Base-by-base conservation (phyloP, 2,329 filamentous ascomycete species). In the Arthroderma uncinatum region DNA sequence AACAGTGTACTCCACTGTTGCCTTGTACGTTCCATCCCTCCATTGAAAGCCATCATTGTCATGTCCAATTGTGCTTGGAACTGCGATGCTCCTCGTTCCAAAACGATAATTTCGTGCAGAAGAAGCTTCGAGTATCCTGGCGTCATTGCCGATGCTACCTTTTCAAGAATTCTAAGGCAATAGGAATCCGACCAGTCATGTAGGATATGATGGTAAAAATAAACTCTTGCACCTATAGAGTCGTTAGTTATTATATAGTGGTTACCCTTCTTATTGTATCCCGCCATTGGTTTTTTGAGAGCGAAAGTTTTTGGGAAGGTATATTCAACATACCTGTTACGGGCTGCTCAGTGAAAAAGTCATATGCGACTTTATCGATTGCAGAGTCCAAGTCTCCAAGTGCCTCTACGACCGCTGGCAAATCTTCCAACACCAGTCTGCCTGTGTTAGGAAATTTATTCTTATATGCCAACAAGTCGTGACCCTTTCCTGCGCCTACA, bases 351-450 rank as follows among this genome's bases (percentile, higher is more conserved):
- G 67, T 74, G 57, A 73, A 72, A 57, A 79, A 79, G 59, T 79
- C 73, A 58, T 79, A 70, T 1, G 63, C 64, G 68, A 78, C 71
- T 2, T 62, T 6, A 58, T 68, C 59, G 28, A 71, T 64, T 4
- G 21, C 30, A 0, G 44, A 2, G 23, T 59, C 42, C 4, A 57
- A n/a, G 5, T 57, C 25, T n/a, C 60, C 53, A 14, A 64, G 63
- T 16, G 68, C 58, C 44, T 63, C 60, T 53, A 69, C 55, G 16
- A 79, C 73, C 2, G 68, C 64, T 0, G 73, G 69, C 4, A 76
- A 66, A 59, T 81, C 79, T 61, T 82, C 77, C 0, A 81, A 65
- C 0, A 81, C 64, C 1, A 80, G 63, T 2, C 70, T 66, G 1
- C 78, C 77, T 0, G 72, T 70, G 0, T 69, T 54, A 0, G 74